Percentiles rank a stretch among this genome's conserved stretches.
These are phyloP conservation scores for Endocladia muricata DNA, from an alignment of 31 red algal genomes.

Conservation along the genomic window DNA sequence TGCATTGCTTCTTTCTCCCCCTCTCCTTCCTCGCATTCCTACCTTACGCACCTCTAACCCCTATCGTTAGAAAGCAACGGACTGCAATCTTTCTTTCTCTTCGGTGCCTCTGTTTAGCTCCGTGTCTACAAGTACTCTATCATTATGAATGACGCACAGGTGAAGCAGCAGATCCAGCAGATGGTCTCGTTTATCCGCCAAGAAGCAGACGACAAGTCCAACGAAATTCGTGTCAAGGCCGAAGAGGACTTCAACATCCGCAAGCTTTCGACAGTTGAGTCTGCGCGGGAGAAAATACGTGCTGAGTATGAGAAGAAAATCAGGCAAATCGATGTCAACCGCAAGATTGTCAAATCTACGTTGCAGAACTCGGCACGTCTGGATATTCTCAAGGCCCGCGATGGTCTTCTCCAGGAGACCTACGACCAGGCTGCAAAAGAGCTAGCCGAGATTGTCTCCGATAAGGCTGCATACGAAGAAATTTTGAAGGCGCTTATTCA, in stretches of 20 bases:
- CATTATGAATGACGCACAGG: constrained; percentile 94
- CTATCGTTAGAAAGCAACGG: too few relatives aligned
- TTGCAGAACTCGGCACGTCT: constrained; percentile 86
- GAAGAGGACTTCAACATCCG: constrained; percentile 99
- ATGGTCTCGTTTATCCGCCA: constrained; percentile 99
- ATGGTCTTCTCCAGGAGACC: constrained; percentile 74
- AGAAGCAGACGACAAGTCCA: constrained; percentile 94
- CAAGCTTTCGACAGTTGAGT: constrained; percentile 87
- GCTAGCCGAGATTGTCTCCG: constrained; percentile 44
- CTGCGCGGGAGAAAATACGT: constrained; percentile 86
- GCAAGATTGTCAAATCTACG: constrained; percentile 89
- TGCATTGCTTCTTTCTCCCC: too few relatives aligned
- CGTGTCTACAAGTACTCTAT: too few relatives aligned
- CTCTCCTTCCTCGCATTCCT: too few relatives aligned
- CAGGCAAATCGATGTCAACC: constrained; percentile 86
- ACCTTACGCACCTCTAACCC: too few relatives aligned
- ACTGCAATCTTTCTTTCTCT: too few relatives aligned
- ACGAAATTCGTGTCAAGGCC: constrained; percentile 92
- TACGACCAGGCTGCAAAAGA: constrained; percentile 62
- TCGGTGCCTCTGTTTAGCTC: too few relatives aligned
- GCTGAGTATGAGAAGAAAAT: constrained; percentile 92
- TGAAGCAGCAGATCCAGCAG: constrained; percentile 96
- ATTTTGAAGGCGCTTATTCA: constrained; percentile 59
- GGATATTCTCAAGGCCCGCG: constrained; percentile 73
- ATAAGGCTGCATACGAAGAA: constrained; percentile 40